Base-by-base conservation (phyloP, 2,329 filamentous ascomycete genomes). In the Cladosporium sp. region DNA sequence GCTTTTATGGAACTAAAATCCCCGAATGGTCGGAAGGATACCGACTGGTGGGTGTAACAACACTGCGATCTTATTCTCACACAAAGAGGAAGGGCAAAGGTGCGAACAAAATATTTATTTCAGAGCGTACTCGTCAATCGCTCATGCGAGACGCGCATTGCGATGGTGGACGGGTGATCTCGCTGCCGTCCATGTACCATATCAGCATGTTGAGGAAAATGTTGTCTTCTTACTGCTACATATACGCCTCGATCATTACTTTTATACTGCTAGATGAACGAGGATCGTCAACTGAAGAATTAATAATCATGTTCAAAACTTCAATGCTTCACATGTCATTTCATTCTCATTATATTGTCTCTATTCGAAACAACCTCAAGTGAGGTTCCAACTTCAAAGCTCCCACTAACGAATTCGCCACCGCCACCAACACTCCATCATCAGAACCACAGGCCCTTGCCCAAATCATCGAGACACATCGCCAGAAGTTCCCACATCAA, bases 31-130 rank as follows among this genome's bases (percentile, higher is more conserved):
- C 30, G 56, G 32, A 28, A 25, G 25, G 34, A 43, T 21, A 13
- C 36, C 56, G 56, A 58, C 54, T 43, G n/a, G 13, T n/a, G 21
- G 56, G 25, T 43, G 34, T 58, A 59, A 39, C 36, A 59, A 39
- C 36, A 59, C 36, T 59, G 49, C 21, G 57, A 59, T 48, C 26
- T 43, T 43, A 23, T 49, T 48, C n/a, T 23, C 10, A 28, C 26
- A 5, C 18, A 32, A 53, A 54, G 39, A 46, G n/a, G 18, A 28
- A 54, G 51, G 51, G 51, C 11, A 51, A 54, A n/a, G 51, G 51
- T 54, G 51, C 51, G 28, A 54, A 54, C 26, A 54, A 54, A 54
- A 54, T 23, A 54, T 21, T 32, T 32, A 25, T 13, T 46, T 43
- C 8, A 21, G n/a, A 54, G 51, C 51, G 51, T 30, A 21, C 51